Evolutionary conservation across 192 early-diverging fungal genomes (phyloP).

Genomic region (Coemansia sp.): DNA sequence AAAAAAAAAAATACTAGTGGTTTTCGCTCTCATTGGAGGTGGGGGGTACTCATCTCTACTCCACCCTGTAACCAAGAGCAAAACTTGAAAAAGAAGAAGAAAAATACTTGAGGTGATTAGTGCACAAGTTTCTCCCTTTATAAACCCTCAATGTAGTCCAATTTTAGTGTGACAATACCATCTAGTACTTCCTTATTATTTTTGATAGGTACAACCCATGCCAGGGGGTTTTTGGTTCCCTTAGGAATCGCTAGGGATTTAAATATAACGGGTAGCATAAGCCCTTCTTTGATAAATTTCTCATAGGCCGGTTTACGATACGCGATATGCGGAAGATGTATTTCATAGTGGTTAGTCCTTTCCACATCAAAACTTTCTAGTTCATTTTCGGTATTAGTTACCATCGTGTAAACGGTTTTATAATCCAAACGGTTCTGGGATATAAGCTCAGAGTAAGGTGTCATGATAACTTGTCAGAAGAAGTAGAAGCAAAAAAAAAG

Average conservation of each 20-base stretch:
- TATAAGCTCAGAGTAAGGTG: neutral
- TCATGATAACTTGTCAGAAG: neutral
- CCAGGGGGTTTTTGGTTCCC: neutral
- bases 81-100: too few relatives aligned
- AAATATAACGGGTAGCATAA: neutral
- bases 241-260: neutral
- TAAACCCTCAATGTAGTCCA: neutral
- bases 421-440: too few relatives aligned
- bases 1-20: neutral
- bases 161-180: neutral
- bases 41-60: too few relatives aligned
- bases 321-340: neutral
- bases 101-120: neutral
- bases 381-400: neutral
- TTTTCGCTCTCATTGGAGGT: too few relatives aligned
- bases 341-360: neutral
- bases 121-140: neutral
- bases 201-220: too few relatives aligned
- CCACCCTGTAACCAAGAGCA: too few relatives aligned
- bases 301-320: neutral
- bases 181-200: too few relatives aligned
- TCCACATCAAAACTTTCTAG: neutral
- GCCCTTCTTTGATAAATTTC: neutral
- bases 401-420: too few relatives aligned
- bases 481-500: too few relatives aligned